Evolutionary conservation across 345 rosid genomes (phyloP), one percentile per base, ranked within the genome.

Genomic region (Arabidopsis suecica): DNA sequence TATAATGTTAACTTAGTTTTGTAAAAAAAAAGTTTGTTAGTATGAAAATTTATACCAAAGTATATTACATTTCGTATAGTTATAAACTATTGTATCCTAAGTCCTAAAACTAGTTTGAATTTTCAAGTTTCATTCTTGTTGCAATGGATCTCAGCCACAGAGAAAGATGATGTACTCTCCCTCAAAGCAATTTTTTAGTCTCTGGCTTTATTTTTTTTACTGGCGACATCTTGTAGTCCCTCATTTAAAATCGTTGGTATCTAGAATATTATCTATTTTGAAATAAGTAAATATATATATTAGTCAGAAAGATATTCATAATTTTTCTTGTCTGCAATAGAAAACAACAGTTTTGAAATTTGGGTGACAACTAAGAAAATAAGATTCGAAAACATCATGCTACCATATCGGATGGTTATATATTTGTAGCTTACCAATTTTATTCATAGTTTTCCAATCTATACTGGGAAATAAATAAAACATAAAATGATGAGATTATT

Each of bases 351-450:
- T 30, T n/a, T 16, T 8, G 10, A 5, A 64, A 30, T 28, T 63
- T 45, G 54, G 51, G 54, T 44, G 68, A 54, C 13, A 23, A 51
- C 57, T 50, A 50, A 51, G 40, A 30, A 61, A 41, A 61, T 12
- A 38, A 41, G 22, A 62, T 42, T 62, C 67, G 51, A 62, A 62
- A 62, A 61, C 49, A 22, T 40, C 38, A 63, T 44, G 56, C 55
- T 48, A 47, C 42, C 28, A 64, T 9, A 64, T 47, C 32, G 69
- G 56, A 47, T 65, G 69, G 30, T 22, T 28, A 25, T 42, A 42
- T 62, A 23, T 62, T 7, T 62, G 37, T 62, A 62, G 22, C 18
- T 6, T 40, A 25, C 37, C 37, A 25, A 25, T 41, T 56, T 32
- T 32, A 56, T 32, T 32, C 23, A 56, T 2, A 56, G 61, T 18